Base-by-base conservation (phyloP, 129 eudicot genomes). In the Artemisia argyi region DNA sequence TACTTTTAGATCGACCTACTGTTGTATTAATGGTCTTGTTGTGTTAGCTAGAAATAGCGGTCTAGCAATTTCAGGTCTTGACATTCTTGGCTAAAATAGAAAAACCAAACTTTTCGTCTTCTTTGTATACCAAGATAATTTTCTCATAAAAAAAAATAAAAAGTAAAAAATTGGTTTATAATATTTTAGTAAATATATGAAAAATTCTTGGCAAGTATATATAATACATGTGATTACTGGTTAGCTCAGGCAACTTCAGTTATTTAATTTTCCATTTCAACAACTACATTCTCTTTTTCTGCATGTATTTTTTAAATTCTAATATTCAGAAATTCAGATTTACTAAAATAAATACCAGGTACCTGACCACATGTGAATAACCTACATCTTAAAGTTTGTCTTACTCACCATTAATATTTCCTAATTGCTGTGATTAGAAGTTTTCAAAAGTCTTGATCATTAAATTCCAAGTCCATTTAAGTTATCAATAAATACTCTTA, bases 311-410 rank as follows among this genome's bases (percentile, higher is more conserved):
- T 28, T 28, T 28, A 28, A 28, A 28, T 28, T 3, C 32, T 0
- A 28, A 28, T 28, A 28, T 28, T 28, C 32, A 28, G 5, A 28
- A 28, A 28, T 28, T 28, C 32, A 28, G 32, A 28, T 3, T 28
- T 28, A 28, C 32, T 28, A 28, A 7, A 19, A 7, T 57, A 1
- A 19, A 10, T 50, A 72, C 68, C 30, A 68, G 4, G 52, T 11
- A 10, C 59, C 17, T 58, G 49, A 46, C 60, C 57, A 7, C 69
- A 61, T 61, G 73, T 75, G 60, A 73, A 65, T 55, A 26, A 44
- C 59, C 73, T 66, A 66, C 66, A 56, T 66, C 58, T 66, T 66
- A 55, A 14, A 42, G 20, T 73, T 68, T 75, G 66, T 75, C 60
- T 22, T 67, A 16, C 32, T 28, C 32, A 3, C 5, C 16, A n/a